A percentile compares a stretch with the other conserved stretches of the same genome.
Conservation (phyloP, 805 yeast species). For the Candida sakaeoensis region DNA sequence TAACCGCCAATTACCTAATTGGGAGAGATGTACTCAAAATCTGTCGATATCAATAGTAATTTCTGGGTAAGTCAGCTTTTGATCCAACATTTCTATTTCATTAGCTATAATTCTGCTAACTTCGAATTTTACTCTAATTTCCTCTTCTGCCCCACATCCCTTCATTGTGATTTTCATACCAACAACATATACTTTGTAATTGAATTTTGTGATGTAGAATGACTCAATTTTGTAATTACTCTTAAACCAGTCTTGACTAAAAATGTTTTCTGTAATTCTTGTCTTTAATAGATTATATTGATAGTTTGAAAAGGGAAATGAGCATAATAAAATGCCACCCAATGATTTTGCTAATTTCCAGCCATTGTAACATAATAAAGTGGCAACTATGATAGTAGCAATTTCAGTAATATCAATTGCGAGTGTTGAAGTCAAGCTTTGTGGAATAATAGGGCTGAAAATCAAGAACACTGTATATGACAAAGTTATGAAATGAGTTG, state of each 20-base stretch:
- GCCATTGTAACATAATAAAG: conserved; percentile 44
- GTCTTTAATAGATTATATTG: conserved; percentile 34
- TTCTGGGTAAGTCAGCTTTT: conserved; percentile 23
- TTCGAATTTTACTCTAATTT: conserved; percentile 51
- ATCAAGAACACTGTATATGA: conserved; percentile 38
- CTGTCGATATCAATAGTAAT: conserved; percentile 33
- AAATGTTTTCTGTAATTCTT: conserved; percentile 44
- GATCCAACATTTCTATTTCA: conserved; percentile 24
- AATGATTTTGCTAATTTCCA: conserved; percentile 50
- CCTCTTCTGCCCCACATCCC: conserved; percentile 75
- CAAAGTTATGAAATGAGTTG: conserved; percentile 46
- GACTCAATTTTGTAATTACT: conserved; percentile 44
- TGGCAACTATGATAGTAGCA: conserved; percentile 44
- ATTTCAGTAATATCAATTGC: conserved; percentile 41
- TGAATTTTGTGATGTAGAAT: conserved; percentile 58
- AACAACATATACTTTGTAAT: conserved; percentile 55
- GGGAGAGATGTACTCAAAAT: conserved; percentile 6
- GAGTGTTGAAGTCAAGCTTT: conserved; percentile 21
- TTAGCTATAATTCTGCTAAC: conserved; percentile 39
- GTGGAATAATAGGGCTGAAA: conserved; percentile 39
- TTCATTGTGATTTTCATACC: conserved; percentile 53
- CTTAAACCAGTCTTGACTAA: conserved; percentile 49
- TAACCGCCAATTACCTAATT: conserved; percentile 5
- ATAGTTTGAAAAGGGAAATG: conserved; percentile 46
- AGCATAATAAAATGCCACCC: conserved; percentile 50